A percentile compares a stretch with the other conserved stretches of the same genome.
These are phyloP conservation scores for Cryptomeria japonica DNA, from an alignment of 75 land plant genomes.

Conservation along the genomic window DNA sequence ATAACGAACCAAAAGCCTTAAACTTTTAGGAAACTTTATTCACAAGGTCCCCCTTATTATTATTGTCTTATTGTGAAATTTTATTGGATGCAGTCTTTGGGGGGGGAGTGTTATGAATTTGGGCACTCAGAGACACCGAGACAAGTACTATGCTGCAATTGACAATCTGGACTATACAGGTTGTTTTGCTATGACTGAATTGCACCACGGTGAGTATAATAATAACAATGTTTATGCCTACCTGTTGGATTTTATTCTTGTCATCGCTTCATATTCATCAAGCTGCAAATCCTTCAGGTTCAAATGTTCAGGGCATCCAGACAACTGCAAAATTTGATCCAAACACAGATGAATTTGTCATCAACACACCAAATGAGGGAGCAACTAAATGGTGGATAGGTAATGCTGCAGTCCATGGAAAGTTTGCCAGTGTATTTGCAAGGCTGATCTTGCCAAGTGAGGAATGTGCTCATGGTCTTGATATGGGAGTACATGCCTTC, in stretches of 20 bases:
- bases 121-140: conserved; percentile 89
- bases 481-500: conserved; percentile 98
- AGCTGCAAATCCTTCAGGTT: conserved; percentile 45
- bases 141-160: conserved; percentile 83
- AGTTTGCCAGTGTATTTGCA: conserved; percentile 98
- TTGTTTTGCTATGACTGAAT: conserved; percentile 99
- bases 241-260: not conserved
- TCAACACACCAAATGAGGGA: conserved; percentile 95
- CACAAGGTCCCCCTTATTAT: conserved; percentile 1
- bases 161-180: conserved; percentile 85
- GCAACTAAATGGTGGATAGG: conserved; percentile 99
- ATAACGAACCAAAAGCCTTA: not conserved
- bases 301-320: conserved; percentile 96
- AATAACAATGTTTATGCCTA: not conserved
- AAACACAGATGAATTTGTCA: conserved; percentile 78
- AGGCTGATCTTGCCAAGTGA: conserved; percentile 72
- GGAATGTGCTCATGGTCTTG: conserved; percentile 38
- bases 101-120: conserved; percentile 93
- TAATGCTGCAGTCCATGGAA: conserved; percentile 97
- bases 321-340: conserved; percentile 87
- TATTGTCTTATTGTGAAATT: conserved; percentile 9
- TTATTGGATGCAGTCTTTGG: conserved; percentile 74
- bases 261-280: not conserved
- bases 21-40: not conserved
- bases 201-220: conserved; percentile 81